Percentiles rank a stretch among this genome's conserved stretches.
These are phyloP conservation scores for Aspergillus sergii DNA, from an alignment of 2,329 filamentous ascomycete species.

Conservation along the genomic window DNA sequence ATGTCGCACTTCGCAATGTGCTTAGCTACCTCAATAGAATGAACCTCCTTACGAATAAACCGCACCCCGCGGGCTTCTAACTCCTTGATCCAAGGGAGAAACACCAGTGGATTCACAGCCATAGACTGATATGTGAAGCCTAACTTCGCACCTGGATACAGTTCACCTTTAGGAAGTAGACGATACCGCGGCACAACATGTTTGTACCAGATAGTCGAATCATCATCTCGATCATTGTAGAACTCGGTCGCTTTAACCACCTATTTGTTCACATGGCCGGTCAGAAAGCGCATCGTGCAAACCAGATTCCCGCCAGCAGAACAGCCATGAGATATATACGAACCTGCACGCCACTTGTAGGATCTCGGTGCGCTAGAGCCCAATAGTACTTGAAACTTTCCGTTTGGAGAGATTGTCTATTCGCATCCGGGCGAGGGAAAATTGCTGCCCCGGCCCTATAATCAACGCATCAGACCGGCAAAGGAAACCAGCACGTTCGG, in stretches of 20 bases:
- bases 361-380: conserved; percentile 26
- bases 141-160: conserved; percentile 14
- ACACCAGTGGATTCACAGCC: conserved; percentile 17
- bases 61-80: conserved; percentile 15
- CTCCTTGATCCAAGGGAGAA: conserved; percentile 21
- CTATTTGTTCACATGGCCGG: conserved; percentile 1
- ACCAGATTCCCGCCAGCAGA: no score
- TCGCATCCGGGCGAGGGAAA: conserved; percentile 17
- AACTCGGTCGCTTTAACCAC: conserved; percentile 20
- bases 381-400: conserved; percentile 25
- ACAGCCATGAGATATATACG: not conserved
- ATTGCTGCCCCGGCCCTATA: conserved; percentile 20
- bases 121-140: conserved; percentile 20
- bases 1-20: conserved; percentile 3
- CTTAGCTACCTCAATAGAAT: conserved; percentile 13
- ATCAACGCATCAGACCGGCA: not conserved
- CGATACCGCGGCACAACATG: conserved; percentile 19
- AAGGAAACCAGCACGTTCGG: no score
- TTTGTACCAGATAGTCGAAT: conserved; percentile 25
- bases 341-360: conserved; percentile 23
- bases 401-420: conserved; percentile 16
- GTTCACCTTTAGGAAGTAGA: conserved; percentile 7
- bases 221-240: conserved; percentile 21
- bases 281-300: no score
- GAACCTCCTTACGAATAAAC: conserved; percentile 14